Evolutionary conservation across 164 flowering plant species (phyloP), one percentile per base, ranked within the genome.

Genomic region (Malania oleifera): DNA sequence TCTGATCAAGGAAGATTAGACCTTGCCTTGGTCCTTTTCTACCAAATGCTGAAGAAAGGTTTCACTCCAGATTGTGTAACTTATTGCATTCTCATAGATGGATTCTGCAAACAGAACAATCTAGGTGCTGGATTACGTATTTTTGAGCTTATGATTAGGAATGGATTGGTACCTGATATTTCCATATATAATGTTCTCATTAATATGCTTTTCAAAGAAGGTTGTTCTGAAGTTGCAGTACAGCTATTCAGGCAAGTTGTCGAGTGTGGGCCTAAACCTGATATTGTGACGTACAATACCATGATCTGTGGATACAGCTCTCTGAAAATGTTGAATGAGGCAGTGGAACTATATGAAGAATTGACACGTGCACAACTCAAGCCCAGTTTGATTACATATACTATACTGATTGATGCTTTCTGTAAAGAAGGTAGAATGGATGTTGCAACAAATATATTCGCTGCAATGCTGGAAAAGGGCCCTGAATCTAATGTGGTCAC

Each of bases 261-360:
- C 17, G 55, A 63, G 12, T 49, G 43, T 61, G 83, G 81, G 13
- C 68, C 57, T 14, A 57, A 69, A 20, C 82, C 74, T 41, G 80
- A 78, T 73, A 64, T 83, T 15, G 69, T 75, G 25, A 80, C 82
- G 18, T 80, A 68, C 49, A 82, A 80, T 66, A 78, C 83, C n/a
- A 67, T 80, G 74, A 76, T 80, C 47, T 65, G 68, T 61, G 82
- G 82, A 15, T 74, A 63, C 62, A 80, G 81, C 68, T 63, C 55
- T 43, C 58, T 59, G 38, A 71, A 66, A 52, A 65, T 64, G 65
- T 68, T 76, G 40, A 54, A 23, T 44, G 67, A 70, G 29, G 83
- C 80, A 2, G 11, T 75, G 47, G 56, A 54, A 39, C 56, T 78
- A 43, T 76, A 61, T 43, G 52, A 65, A 45, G 59, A 60, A 57